Evolutionary conservation across 2,329 filamentous ascomycete genomes (phyloP), one percentile per base, ranked within the genome.

Genomic region (Colletotrichum gigasporum): DNA sequence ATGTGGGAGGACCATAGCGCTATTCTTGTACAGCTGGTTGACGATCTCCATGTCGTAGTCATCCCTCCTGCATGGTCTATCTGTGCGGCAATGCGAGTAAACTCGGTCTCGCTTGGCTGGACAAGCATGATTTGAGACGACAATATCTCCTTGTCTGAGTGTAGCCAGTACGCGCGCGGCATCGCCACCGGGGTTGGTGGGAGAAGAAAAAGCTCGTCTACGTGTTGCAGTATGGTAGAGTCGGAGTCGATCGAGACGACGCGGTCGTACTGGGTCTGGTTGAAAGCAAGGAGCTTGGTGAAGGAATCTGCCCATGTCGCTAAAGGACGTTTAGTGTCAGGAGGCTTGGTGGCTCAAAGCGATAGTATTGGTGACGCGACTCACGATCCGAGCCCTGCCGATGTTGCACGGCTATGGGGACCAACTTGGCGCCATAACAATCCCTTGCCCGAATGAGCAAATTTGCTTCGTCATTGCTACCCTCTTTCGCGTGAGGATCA

Each of bases 201-300:
- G 7, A 90, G 79, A 42, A 90, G 82, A 77, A 92, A 92, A 2
- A 92, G 82, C 69, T 92, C 89, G 72, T 92, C 90, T 79, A 91
- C 83, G 37, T 81, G 77, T 63, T 87, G 78, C 8, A 90, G 80
- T 9, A 91, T 76, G 2, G 84, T 86, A 26, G 85, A 80, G 71
- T 91, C 89, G 26, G 87, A 89, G 75, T 91, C 79, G 14, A 80
- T 71, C 60, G 87, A 85, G 14, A 77, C 68, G 5, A 82, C 75
- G 1, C 85, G 74, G 11, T 72, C 64, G 57, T 91, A 91, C 68
- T 87, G 81, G 11, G 85, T 86, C 66, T 90, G 85, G 65, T 88
- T 63, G 74, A 91, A 91, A 28, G 88, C 87, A 47, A 90, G 81
- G 39, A 91, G 83, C 72, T 92, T 92, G 28, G 88, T 90, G 70